Evolutionary conservation across 2,329 filamentous ascomycete species (phyloP), one percentile per base, ranked within the genome.

Genomic region (Monosporascus sp.): DNA sequence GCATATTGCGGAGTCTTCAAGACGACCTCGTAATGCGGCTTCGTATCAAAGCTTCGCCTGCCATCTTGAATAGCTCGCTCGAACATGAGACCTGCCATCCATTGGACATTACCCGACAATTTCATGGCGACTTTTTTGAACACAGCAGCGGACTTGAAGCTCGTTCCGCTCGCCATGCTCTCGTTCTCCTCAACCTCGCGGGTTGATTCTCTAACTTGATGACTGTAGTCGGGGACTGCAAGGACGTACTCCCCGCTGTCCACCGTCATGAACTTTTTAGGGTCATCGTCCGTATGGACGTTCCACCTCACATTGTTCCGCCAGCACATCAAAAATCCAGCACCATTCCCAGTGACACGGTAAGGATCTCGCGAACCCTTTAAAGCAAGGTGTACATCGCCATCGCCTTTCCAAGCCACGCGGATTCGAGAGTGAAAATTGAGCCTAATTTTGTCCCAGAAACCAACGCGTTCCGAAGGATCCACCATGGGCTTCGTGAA

Each of bases 101-200:
- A 97, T 70, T 91, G 88, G 1, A 99, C 94, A 65, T 94, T 95
- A 15, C 94, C 94, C 3, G 94, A 97, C 14, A 99, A 79, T 72
- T 99, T 99, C 93, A 99, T 97, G 50, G 96, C 84, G 3, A 97
- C 94, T 72, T 99, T 99, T 71, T 96, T 96, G 78, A 99, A 99
- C 1, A 86, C 79, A n/a, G 91, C 88, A 2, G 87, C 85, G 37
- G 87, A 82, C 62, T 85, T 89, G 64, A 81, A 78, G 60, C 80
- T 85, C 55, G 85, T 87, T 15, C 83, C 81, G 49, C 79, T 82
- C 2, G 81, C 74, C 35, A 84, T 75, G 60, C 79, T 87, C 50
- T 84, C 82, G 47, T 79, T 75, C 51, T 85, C 77, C 37, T 76
- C 81, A 24, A 67, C 67, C 31, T 70, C 74, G 18, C 74, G 74